Evolutionary conservation across 2,329 filamentous ascomycete species (phyloP).

Genomic region (Fusarium anguioides): DNA sequence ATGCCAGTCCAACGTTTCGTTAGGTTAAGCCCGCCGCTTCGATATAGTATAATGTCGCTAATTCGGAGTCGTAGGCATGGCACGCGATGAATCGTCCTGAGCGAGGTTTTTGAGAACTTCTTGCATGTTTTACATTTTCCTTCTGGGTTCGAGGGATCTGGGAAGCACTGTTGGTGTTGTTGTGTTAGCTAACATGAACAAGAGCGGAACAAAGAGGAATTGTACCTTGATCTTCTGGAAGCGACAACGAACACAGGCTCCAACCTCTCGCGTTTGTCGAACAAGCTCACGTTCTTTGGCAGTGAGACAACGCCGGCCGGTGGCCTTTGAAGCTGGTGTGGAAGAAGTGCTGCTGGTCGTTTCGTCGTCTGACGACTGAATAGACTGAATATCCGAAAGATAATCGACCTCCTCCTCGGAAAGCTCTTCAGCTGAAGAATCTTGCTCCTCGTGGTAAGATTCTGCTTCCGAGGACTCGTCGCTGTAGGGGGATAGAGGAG

Average conservation of each 20-base stretch:
- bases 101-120: conserved; percentile 52
- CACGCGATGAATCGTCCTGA: conserved; percentile 60
- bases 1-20: conserved; percentile 57
- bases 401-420: conserved; percentile 9
- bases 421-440: background rate
- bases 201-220: background rate
- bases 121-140: conserved; percentile 56
- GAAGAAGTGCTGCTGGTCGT: background rate
- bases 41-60: conserved; percentile 54
- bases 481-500: background rate
- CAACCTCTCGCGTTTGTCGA: conserved; percentile 2
- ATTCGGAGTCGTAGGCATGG: conserved; percentile 59
- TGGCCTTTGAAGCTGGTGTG: background rate
- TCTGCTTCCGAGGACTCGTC: background rate
- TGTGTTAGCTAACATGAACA: conserved; percentile 4
- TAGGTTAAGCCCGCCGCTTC: conserved; percentile 56
- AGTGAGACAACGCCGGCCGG: conserved; percentile 1
- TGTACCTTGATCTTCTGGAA: conserved; percentile 40
- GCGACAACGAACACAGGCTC: conserved; percentile 38
- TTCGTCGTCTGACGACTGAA: background rate
- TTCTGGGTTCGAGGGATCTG: conserved; percentile 47
- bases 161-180: conserved; percentile 50
- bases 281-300: background rate
- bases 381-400: background rate
- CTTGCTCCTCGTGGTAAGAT: background rate